Base-by-base conservation (phyloP, 2,329 filamentous ascomycete genomes). In the Penicillium sp. region DNA sequence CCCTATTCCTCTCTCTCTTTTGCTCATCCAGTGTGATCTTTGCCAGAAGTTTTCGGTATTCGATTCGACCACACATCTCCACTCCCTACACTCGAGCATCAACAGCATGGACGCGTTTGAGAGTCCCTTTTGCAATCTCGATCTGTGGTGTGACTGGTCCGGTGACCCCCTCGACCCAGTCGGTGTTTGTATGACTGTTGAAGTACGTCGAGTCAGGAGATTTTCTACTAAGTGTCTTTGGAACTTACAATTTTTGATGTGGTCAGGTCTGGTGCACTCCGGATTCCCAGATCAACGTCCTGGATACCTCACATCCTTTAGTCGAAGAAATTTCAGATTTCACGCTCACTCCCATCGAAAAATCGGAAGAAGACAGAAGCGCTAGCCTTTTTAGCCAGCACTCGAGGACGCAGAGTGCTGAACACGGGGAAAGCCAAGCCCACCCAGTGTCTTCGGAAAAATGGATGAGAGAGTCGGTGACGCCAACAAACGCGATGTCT, bases 81-180 rank as follows among this genome's bases (percentile, higher is more conserved):
- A 39, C 39, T 33, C 29, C 8, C 39, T 29, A 24, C 40, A 26
- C 39, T 36, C 29, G 9, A 13, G 18, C 11, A 25, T 7, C 8
- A 26, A 44, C 26, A 35, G n/a, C 26, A 56, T 59, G 52, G 39
- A 53, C 11, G 25, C 46, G 13, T 41, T 49, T 18, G 41, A 45
- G n/a, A 39, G 27, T 38, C 46, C 58, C 46, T 57, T 64, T 45
- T 59, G 47, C 35, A 60, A 64, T 26, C 54, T 69, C 7, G 62
- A 67, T 35, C 37, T 69, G 24, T 57, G 51, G 32, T 62, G 63
- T 11, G 58, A 58, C 11, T 69, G 67, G 67, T 56, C 54, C 43
- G 66, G 65, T 3, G 51, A 59, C 28, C 45, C 48, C 3, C 44
- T 42, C 7, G 54, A 60, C 28, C 52, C 59, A 27, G 59, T 65